Base-by-base conservation (phyloP, 73 alveolate genomes). In the Durusdinium trenchii region DNA sequence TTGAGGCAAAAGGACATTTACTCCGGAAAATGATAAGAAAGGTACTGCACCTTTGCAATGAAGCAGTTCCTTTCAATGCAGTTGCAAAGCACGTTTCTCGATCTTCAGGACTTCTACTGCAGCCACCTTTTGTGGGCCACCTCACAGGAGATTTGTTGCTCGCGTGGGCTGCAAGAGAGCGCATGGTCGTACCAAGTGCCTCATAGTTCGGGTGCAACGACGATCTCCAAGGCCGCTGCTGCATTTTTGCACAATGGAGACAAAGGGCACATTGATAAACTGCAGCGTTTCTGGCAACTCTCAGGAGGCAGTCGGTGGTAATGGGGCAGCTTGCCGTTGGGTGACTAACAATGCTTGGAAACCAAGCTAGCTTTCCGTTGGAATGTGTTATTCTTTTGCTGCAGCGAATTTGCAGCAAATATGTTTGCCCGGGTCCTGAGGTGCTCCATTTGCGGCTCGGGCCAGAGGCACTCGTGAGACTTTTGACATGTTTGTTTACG, bases 241-340 rank as follows among this genome's bases (percentile, higher is more conserved):
- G 78, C 16, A 64, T 64, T n/a, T 64, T n/a, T 23, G 32, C 78
- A 64, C 38, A n/a, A 64, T 7, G 78, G 38, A n/a, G 42, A 64
- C 78, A 64, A 64, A n/a, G 20, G 26, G 1, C 79, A 18, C n/a
- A n/a, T n/a, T n/a, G n/a, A n/a, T n/a, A 20, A 9, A 54, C 20
- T 20, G 64, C 67, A 5, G 3, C 28, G 64, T 82, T 50, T 26
- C 14, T 54, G 73, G 9, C 79, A 18, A 38, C 36, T 23, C 51
- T 6, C 87, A 91, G 98, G 98, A 1, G 47, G 98, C 98, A 14
- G 98, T 91, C 54, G 98, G 98, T 6, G 98, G 98, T 89, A 76
- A n/a, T 28, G 98, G 98, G 0, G 98, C 98, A 6, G 98, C 98
- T 42, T 91, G 98, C 57, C 98, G 98, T n/a, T 91, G 98, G 98